These are phyloP conservation scores for Aeminium ludgeri DNA, from an alignment of 495 filamentous ascomycete genomes.

Conservation along the genomic window DNA sequence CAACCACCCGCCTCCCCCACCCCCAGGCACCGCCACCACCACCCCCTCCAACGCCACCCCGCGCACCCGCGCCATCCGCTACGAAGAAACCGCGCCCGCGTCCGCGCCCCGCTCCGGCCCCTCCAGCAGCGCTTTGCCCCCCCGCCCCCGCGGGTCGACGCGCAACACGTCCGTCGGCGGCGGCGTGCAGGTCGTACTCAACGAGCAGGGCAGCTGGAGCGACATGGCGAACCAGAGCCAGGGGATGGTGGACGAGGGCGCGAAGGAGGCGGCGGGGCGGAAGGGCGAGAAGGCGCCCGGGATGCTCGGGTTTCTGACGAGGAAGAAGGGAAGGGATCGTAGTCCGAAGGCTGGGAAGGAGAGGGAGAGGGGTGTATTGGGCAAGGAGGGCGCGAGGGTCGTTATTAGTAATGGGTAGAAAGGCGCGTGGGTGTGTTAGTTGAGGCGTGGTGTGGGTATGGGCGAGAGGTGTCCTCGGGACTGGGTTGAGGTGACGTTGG, in stretches of 20 bases:
- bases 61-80: slow-evolving; percentile 17
- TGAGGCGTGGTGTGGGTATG: too few relatives aligned
- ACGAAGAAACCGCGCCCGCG: slow-evolving; percentile 12
- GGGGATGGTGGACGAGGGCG: slow-evolving; percentile 37
- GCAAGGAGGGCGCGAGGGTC: slow-evolving; percentile 83
- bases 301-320: slow-evolving; percentile 74
- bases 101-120: slow-evolving; percentile 19
- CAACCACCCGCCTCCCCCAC: slow-evolving; percentile 4
- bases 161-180: slow-evolving; percentile 62
- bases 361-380: slow-evolving; percentile 80
- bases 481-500: too few relatives aligned
- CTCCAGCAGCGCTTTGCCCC: too few relatives aligned
- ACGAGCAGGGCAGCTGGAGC: slow-evolving; percentile 80
- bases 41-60: slow-evolving; percentile 13
- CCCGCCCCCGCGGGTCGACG: slow-evolving; percentile 31
- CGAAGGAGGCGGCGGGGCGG: slow-evolving; percentile 26
- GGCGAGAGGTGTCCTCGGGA: too few relatives aligned
- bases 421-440: too few relatives aligned
- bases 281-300: slow-evolving; percentile 40
- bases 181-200: slow-evolving; percentile 78
- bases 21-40: not conserved
- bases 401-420: slow-evolving; percentile 12
- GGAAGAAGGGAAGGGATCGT: slow-evolving; percentile 77
- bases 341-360: slow-evolving; percentile 59
- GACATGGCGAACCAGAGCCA: slow-evolving; percentile 68